Base-by-base conservation (phyloP, 2,329 filamentous ascomycete genomes). In the Colletotrichum sp. region DNA sequence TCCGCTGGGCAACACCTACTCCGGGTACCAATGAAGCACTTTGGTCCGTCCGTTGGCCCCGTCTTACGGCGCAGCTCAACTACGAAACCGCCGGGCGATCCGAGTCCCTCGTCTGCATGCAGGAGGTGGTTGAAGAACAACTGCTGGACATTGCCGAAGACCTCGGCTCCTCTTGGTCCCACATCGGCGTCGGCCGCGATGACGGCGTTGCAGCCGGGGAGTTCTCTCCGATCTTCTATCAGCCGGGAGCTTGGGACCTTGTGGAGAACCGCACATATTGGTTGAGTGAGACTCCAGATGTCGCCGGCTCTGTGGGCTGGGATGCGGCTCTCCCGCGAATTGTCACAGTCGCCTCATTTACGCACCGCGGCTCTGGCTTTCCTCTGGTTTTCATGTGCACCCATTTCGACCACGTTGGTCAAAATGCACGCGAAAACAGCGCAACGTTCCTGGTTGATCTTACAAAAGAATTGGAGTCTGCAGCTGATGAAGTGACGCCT, bases 201-300 rank as follows among this genome's bases (percentile, higher is more conserved):
- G 90, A 92, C 81, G 93, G 93, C 26, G 85, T 86, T 36, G 79
- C 87, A 32, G 85, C 85, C 2, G 93, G 93, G 62, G 94, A 95
- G 84, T 94, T 93, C 83, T 92, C 90, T 3, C 93, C 93, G 4
- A 92, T 95, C 77, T 86, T 95, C 78, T 95, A 93, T 81, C 89
- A 78, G 24, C 76, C 89, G 82, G 88, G 79, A 79, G 79, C 88
- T 10, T 93, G 91, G 90, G 80, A 87, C 10, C 83, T 93, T 5
- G 80, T 86, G 26, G 80, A 85, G 13, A 91, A 86, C 83, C 84
- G 89, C 67, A 92, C 90, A 0, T 87, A 91, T 65, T 94, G 93
- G 93, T 85, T 94, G 4, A 92, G 88, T 8, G 83, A 89, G 77
- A 94, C 90, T 3, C 93, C 91, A 0, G 83, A 88, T 10, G 83